Evolutionary conservation across 805 yeast genomes (phyloP).

Genomic region (Saccharomyces mikatae): DNA sequence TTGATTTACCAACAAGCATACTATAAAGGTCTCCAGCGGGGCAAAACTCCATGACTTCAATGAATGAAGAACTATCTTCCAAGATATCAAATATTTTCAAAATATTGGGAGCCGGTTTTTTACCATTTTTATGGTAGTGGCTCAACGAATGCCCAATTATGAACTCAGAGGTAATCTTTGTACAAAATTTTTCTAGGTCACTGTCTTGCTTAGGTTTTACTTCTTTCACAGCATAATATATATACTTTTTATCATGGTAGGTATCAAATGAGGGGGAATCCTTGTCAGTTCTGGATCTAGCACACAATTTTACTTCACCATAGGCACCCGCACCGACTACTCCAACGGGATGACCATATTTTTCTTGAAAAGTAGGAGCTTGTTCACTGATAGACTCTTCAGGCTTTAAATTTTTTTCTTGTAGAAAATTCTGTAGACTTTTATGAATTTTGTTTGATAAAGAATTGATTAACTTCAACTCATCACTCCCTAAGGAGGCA

Average conservation of each 20-base stretch:
- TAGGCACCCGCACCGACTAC: conserved; percentile 87
- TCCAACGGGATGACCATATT: conserved; percentile 46
- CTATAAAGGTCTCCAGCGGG: conserved; percentile 73
- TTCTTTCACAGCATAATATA: conserved; percentile 84
- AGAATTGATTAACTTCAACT: conserved; percentile 40
- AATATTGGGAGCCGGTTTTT: conserved; percentile 43
- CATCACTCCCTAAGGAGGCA: conserved; percentile 44
- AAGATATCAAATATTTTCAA: conserved; percentile 73
- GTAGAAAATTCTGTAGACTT: conserved; percentile 23
- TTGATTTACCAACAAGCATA: conserved; percentile 40
- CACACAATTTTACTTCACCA: conserved; percentile 81
- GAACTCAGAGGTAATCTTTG: conserved; percentile 80
- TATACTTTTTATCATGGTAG: conserved; percentile 59
- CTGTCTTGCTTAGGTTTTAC: conserved; percentile 75
- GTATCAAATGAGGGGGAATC: conserved; percentile 32
- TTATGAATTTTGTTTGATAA: conserved; percentile 41
- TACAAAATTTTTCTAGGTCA: conserved; percentile 85
- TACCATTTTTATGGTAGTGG: conserved; percentile 33
- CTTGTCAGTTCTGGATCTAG: conserved; percentile 36
- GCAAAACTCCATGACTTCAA: conserved; percentile 92
- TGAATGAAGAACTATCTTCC: conserved; percentile 53
- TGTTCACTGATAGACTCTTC: conserved; percentile 1
- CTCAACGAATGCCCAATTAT: conserved; percentile 76
- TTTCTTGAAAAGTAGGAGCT: conserved; percentile 31
- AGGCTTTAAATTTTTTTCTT: conserved; percentile 4